Percentiles rank a stretch among this genome's conserved stretches.
Conservation (phyloP, 768 basidiomycete species). For the Pulveroboletus sp. region DNA sequence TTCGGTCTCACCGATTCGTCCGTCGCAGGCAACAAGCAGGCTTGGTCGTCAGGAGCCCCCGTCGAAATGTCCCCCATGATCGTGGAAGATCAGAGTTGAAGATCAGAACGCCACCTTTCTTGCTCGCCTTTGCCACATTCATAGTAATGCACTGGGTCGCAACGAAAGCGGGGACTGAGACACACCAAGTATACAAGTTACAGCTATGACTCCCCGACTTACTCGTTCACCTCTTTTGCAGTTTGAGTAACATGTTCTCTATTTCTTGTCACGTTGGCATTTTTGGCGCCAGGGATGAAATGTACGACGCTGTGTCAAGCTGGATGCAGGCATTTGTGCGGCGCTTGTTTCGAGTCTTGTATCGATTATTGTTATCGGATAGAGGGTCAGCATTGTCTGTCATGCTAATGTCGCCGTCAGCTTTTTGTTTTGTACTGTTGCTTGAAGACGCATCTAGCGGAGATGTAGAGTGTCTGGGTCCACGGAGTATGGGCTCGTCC, state of each 20-base stretch:
- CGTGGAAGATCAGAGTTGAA: conserved; percentile 14
- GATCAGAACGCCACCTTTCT: neutral
- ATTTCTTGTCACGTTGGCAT: conserved; percentile 75
- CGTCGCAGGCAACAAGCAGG: conserved; percentile 72
- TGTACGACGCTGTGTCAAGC: conserved; percentile 47
- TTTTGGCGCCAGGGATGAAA: conserved; percentile 72
- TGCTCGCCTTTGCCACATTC: neutral
- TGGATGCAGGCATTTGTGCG: neutral
- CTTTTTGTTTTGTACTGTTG: conserved; percentile 52
- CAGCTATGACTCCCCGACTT: conserved; percentile 49
- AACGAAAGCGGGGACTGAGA: too few relatives aligned
- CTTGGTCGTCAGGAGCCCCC: conserved; percentile 63
- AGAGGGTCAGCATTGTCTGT: too few relatives aligned
- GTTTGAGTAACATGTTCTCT: conserved; percentile 67
- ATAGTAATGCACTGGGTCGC: too few relatives aligned
- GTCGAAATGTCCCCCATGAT: conserved; percentile 22
- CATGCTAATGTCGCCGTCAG: conserved; percentile 39
- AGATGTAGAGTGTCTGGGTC: conserved; percentile 7
- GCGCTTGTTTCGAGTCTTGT: conserved; percentile 19
- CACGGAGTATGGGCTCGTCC: conserved; percentile 48
- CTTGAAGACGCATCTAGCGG: conserved; percentile 15
- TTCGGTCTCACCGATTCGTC: neutral
- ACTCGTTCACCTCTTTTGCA: conserved; percentile 83
- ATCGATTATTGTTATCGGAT: conserved; percentile 30
- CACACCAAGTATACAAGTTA: too few relatives aligned